A percentile compares a stretch with the other conserved stretches of the same genome.
Conservation (phyloP, 768 basidiomycete species). For the Macrolepiota dolichaula region DNA sequence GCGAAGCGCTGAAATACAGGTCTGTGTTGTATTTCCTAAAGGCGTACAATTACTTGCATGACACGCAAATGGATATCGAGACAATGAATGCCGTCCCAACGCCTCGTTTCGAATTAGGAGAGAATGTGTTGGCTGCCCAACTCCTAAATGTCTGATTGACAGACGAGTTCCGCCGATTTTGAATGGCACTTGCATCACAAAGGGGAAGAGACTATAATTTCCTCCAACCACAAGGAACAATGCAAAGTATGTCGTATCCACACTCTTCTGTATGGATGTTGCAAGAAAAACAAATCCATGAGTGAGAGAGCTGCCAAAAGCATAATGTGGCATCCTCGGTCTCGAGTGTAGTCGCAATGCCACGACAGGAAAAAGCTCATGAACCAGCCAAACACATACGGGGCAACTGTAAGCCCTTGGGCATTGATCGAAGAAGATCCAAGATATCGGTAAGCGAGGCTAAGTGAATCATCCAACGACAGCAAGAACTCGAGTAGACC, state of each 20-base stretch:
- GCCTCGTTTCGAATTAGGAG: constrained; percentile 57
- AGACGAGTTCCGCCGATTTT: not conserved
- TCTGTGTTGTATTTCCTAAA: too few species aligned
- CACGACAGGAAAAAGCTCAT: constrained; percentile 51
- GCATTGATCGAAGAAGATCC: constrained; percentile 56
- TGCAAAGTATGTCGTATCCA: constrained; percentile 55
- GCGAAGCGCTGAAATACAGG: constrained; percentile 44
- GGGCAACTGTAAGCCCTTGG: constrained; percentile 56
- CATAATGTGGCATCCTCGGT: constrained; percentile 58
- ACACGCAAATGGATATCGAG: constrained; percentile 55
- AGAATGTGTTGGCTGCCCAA: constrained; percentile 58
- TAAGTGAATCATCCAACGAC: not conserved
- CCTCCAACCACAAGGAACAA: constrained; percentile 55
- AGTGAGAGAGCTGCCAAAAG: constrained; percentile 40
- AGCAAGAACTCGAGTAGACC: constrained; percentile 40
- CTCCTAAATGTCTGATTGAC: constrained; percentile 34
- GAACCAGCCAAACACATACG: constrained; percentile 54
- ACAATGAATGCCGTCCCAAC: constrained; percentile 61
- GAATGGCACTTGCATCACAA: constrained; percentile 45
- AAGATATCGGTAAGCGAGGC: constrained; percentile 48
- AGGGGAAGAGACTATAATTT: constrained; percentile 52
- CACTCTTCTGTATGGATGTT: constrained; percentile 44
- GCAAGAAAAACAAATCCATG: constrained; percentile 52
- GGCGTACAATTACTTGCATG: constrained; percentile 37
- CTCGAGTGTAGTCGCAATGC: constrained; percentile 52